Base-by-base conservation (phyloP, 73 alveolate genomes). In the Paraurostyla sp. region DNA sequence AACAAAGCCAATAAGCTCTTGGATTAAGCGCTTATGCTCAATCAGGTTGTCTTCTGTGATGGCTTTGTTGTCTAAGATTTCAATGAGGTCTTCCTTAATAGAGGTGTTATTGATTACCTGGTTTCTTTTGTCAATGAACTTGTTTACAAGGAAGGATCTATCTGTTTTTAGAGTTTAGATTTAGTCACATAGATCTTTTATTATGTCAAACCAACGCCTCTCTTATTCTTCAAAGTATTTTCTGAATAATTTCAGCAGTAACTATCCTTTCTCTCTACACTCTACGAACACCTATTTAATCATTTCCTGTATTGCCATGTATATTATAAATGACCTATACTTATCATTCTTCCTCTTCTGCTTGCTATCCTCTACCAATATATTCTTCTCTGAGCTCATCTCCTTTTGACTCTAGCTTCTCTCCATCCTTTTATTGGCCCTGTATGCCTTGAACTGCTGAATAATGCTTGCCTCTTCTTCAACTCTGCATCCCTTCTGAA, bases 291-390 rank as follows among this genome's bases (percentile, higher is more conserved):
- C 33, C 30, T 73, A 48, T 25, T 73, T 73, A 0, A 73, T 73
- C 86, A 73, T 73, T 73, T 73, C 86, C 56, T 73, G 33, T 2
- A 73, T 43, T 16, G 86, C 86, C 86, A 73, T 73, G 27, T 43
- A 73, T 15, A 73, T 43, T 4, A 73, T 73, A 49, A 73, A 73
- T 6, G 86, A 51, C 6, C 71, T 73, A 35, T 73, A 73, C 46
- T 38, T 73, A 23, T 42, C 71, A 49, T 73, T 65, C 13, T 56
- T 11, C 25, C 32, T 25, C 76, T 59, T 59, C 32, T 20, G 4
- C 11, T 59, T 59, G 7, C 7, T 59, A 43, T 27, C 22, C 51
- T 20, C 2, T 6, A 25, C 49, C 48, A 7, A 27, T 18, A 25
- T 59, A n/a, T 25, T 59, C 76, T 27, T 59, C 49, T 11, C 9